Percentiles rank a stretch among this genome's conserved stretches.
Evolutionary conservation across 345 rosid genomes (phyloP).

Genomic region (Salix viminalis): DNA sequence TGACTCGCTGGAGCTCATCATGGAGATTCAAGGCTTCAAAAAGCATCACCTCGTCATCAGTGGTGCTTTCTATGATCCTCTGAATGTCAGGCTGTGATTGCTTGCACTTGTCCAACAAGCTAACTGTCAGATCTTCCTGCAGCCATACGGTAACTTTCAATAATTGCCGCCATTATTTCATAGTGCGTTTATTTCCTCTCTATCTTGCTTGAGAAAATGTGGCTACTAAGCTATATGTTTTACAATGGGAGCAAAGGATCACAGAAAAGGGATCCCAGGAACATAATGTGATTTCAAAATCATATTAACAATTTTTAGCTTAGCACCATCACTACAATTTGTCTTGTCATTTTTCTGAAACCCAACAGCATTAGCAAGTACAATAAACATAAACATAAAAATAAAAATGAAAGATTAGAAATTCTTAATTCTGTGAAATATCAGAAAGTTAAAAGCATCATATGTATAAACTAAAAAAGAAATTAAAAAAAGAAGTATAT

Average conservation of each 20-base stretch:
- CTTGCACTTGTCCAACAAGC: constrained; percentile 76
- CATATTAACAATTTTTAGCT: not conserved
- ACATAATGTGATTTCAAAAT: not conserved
- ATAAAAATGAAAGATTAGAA: not conserved
- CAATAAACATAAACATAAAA: not conserved
- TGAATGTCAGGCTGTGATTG: constrained; percentile 61
- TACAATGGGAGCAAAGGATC: not conserved
- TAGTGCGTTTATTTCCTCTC: not conserved
- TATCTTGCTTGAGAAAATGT: not conserved
- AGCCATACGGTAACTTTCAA: constrained; percentile 13
- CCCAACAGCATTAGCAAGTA: not conserved
- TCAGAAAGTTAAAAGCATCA: not conserved
- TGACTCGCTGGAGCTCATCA: constrained; percentile 61
- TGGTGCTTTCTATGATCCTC: constrained; percentile 67
- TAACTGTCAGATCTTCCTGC: constrained; percentile 63
- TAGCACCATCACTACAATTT: not conserved
- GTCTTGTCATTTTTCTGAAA: not conserved
- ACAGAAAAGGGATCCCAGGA: not conserved
- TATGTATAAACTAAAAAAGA: not conserved
- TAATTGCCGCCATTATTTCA: constrained; percentile 3
- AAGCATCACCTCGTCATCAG: constrained; percentile 62
- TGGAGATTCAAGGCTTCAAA: constrained; percentile 76
- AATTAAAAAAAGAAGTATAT: not conserved
- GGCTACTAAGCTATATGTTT: not conserved
- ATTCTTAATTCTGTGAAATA: not conserved